A percentile compares a stretch with the other conserved stretches of the same genome.
These are phyloP conservation scores for Auricularia heimuer DNA, from an alignment of 768 basidiomycete genomes.

Conservation along the genomic window DNA sequence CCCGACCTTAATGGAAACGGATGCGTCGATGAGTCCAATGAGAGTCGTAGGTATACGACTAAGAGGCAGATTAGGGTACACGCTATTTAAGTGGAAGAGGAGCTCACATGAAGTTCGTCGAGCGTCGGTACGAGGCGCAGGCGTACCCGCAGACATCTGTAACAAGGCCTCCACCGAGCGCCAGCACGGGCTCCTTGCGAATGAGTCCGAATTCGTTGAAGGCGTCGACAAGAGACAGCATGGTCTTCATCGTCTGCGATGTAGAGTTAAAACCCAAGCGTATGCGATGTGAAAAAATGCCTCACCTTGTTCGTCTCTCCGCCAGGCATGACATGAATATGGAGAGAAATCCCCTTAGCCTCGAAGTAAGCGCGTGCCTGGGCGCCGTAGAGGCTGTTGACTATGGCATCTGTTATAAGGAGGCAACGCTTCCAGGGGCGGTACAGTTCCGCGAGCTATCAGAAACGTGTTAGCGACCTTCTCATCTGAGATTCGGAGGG, in stretches of 20 bases:
- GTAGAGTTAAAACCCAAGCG: background rate
- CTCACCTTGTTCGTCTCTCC: constrained; percentile 22
- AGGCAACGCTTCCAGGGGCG: constrained; percentile 24
- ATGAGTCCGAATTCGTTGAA: constrained; percentile 28
- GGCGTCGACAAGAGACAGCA: constrained; percentile 27
- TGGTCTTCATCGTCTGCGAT: constrained; percentile 25
- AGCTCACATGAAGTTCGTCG: background rate
- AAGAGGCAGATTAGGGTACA: constrained; percentile 12
- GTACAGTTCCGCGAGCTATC: constrained; percentile 17
- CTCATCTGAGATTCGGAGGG: background rate
- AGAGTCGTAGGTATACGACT: constrained; percentile 27
- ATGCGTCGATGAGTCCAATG: constrained; percentile 28
- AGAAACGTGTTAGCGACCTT: background rate
- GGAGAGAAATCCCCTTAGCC: constrained; percentile 19
- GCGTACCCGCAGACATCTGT: constrained; percentile 24
- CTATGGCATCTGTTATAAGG: constrained; percentile 25
- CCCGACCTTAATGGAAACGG: constrained; percentile 28
- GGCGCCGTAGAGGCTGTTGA: constrained; percentile 5
- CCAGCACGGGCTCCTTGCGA: constrained; percentile 26
- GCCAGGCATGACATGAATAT: constrained; percentile 25
- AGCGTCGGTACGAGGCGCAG: constrained; percentile 24
- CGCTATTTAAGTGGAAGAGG: background rate
- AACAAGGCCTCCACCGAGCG: constrained; percentile 25
- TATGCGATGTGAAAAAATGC: background rate
- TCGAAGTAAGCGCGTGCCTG: constrained; percentile 16